phyloP scores from a whole-genome alignment of 192 early-diverging fungal species.

The Paraglomus occultum region DNA sequence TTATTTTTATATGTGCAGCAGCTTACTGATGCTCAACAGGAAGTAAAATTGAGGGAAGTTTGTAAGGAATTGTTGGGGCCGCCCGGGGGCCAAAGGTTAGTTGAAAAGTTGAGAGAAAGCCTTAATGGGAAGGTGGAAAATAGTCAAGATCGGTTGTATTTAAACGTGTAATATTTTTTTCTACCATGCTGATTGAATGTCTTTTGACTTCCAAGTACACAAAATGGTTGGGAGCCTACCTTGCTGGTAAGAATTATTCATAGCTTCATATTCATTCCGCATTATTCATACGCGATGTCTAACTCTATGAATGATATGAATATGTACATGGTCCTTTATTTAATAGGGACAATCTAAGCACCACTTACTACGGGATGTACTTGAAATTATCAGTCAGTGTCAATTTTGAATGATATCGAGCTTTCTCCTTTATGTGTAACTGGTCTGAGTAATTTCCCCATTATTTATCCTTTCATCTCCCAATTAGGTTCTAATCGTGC shows the following conservation, averaged over 20 bases:
- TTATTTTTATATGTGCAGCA: conserved; percentile 62
- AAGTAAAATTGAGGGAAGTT: conserved; percentile 62
- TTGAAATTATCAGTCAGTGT: conserved; percentile 45
- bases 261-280: too few species aligned
- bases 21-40: conserved; percentile 61
- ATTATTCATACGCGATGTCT: too few species aligned
- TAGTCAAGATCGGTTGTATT: too few species aligned
- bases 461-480: not conserved
- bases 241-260: not conserved
- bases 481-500: conserved; percentile 55
- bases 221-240: conserved; percentile 39
- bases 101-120: too few species aligned
- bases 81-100: not conserved
- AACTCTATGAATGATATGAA: too few species aligned
- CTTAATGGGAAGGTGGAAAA: too few species aligned
- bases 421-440: too few species aligned
- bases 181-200: conserved; percentile 18
- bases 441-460: not conserved
- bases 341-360: conserved; percentile 61
- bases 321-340: conserved; percentile 9
- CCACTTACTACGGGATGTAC: conserved; percentile 57
- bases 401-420: too few species aligned
- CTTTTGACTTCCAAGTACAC: conserved; percentile 36
- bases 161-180: not conserved
- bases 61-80: conserved; percentile 66